Evolutionary conservation across 2,329 filamentous ascomycete genomes (phyloP), one percentile per base, ranked within the genome.

Genomic region (Ophiosphaerella korrae): DNA sequence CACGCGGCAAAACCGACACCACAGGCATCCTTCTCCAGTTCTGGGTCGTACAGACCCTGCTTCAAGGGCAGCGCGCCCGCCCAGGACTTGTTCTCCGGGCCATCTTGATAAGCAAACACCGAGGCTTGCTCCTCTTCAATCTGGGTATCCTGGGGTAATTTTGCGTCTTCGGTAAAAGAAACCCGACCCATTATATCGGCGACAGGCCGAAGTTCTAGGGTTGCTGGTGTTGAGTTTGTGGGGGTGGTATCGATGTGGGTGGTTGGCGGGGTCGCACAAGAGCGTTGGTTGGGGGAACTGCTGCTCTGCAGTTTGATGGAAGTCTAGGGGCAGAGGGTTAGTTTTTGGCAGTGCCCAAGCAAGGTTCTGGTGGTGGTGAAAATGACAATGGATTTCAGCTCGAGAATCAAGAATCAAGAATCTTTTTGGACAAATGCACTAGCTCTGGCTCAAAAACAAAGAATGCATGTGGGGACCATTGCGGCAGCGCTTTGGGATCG

Each of bases 1-100:
- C 82, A 95, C 91, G 93, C 96, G 77, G 93, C 91, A 78, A 99
- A 99, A 75, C 94, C 94, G 71, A 99, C 94, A 89, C 94, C 94
- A 74, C 94, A 99, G 64, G 94, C 92, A 92, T 99, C 94, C 78
- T 97, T 97, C 80, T 97, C 94, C 60, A 95, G 86, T 75, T 88
- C 86, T 58, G 94, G 94, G 79, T 97, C 92, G 75, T 99, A 99
- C 44, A 99, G 86, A 83, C 93, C 94, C 87, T 97, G 93, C 86
- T 96, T 96, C 84, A 95, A 86, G 71, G 94, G 94, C 68, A 99
- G 85, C 73, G 93, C 89, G 72, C 92, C 90, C 68, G 93, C 94
- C 94, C 94, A 95, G 63, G 90, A 93, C 75, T 92, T 91, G 80
- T 92, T 91, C 75, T 92, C 87, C 54, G 87, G 79, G 49, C 76